Evolutionary conservation across 2,329 filamentous ascomycete species (phyloP), one percentile per base, ranked within the genome.

Genomic region (Alternaria brassicicola): DNA sequence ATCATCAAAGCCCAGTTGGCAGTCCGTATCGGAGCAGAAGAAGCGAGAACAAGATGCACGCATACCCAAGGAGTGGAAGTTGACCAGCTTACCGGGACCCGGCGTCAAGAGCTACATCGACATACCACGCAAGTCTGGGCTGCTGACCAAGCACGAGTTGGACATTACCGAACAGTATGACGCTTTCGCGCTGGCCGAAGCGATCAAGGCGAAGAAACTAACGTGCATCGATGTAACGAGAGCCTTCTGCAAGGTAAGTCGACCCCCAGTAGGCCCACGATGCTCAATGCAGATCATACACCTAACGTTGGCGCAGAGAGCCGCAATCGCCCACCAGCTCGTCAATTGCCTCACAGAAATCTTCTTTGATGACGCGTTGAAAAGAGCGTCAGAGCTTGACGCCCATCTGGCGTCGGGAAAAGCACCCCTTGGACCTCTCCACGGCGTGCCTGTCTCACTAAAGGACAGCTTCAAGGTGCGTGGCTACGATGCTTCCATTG

Each of bases 101-200:
- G 57, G 64, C 17, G 61, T 68, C 19, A 69, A 70, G 47, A 73
- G 65, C 55, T 65, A 73, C 49, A 77, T 84, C 50, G 74, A 81
- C 26, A 73, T 86, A 9, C 85, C 85, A 3, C 76, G 79, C n/a
- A 76, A 76, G 48, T 84, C 84, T 64, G 84, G 84, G 0, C 68
- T 88, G 6, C 74, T 88, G 23, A 81, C 71, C 2, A n/a, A 71
- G 0, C 68, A 78, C 5, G 85, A 88, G 60, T 68, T 87, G 19
- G 70, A 76, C 0, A 86, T 88, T 47, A 88, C 86, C 0, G 84
- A 87, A 62, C 66, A 78, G 0, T 83, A 82, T 61, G 81, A 85
- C 69, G 81, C 80, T 8, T 77, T 77, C 5, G 70, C 65, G 13
- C 62, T 82, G 45, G 70, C 77, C 2, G 63, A 73, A 21, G 74